Conservation (phyloP, 2,329 filamentous ascomycete species). For the Zasmidium citrigriseum region DNA sequence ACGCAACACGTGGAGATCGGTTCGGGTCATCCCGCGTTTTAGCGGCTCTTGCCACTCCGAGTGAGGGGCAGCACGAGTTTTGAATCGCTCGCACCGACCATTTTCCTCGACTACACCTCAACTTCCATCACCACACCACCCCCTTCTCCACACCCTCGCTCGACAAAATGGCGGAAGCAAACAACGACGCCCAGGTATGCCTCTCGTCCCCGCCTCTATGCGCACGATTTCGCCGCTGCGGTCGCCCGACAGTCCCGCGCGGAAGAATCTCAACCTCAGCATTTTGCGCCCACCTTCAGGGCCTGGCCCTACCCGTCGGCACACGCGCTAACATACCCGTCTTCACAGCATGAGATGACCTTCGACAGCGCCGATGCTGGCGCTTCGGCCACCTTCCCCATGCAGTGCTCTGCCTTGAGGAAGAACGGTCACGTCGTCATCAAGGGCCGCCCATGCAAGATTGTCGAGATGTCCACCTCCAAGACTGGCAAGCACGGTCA, state of each 20-base stretch:
- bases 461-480: constrained; percentile 99
- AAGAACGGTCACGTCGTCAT: constrained; percentile 99
- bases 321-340: constrained; percentile 16
- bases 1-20: background rate
- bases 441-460: constrained; percentile 99
- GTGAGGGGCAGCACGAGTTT: background rate
- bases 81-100: background rate
- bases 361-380: constrained; percentile 97
- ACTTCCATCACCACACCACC: constrained; percentile 34
- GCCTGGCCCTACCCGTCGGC: background rate
- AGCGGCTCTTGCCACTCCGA: background rate
- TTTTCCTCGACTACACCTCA: constrained; percentile 9
- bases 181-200: constrained; percentile 64
- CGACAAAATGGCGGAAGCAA: constrained; percentile 59
- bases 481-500: constrained; percentile 99
- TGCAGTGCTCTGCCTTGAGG: constrained; percentile 99
- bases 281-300: constrained; percentile 5
- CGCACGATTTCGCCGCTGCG: background rate
- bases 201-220: constrained; percentile 4
- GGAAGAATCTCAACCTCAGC: background rate
- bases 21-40: background rate
- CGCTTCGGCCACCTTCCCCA: constrained; percentile 89
- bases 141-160: constrained; percentile 40
- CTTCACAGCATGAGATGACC: constrained; percentile 58
- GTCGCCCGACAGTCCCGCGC: constrained; percentile 1